Conservation (phyloP, 139 green algal species). For the Diplosphaera chodatii region DNA sequence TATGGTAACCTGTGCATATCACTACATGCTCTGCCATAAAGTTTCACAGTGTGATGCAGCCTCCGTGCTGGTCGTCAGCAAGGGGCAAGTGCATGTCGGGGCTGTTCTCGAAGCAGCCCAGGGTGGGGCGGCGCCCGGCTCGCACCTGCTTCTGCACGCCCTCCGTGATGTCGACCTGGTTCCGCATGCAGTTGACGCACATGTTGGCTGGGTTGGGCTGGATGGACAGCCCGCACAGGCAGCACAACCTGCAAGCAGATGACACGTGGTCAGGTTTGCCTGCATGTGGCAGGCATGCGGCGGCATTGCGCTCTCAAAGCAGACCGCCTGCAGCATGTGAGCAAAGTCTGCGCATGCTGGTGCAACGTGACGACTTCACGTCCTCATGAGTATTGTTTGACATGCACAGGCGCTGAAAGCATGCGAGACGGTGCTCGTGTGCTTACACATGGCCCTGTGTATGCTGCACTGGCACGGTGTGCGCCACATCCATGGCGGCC, state of each 20-base stretch:
- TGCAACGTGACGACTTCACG: background rate
- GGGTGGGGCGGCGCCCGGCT: no score
- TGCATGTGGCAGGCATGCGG: no score
- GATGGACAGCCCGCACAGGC: constrained; percentile 88
- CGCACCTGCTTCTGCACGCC: constrained; percentile 78
- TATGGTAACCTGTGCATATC: constrained; percentile 71
- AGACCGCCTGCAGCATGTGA: no score
- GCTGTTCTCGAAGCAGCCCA: background rate
- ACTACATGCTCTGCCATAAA: no score
- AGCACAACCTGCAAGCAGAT: constrained; percentile 89
- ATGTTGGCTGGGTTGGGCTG: constrained; percentile 93
- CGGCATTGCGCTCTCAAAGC: background rate
- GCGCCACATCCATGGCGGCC: constrained; percentile 13
- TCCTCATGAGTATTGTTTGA: no score
- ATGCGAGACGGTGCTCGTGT: background rate
- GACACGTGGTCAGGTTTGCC: no score
- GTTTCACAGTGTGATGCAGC: background rate
- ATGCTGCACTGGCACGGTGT: constrained; percentile 37
- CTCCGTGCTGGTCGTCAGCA: background rate
- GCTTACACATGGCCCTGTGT: constrained; percentile 76
- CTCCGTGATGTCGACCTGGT: constrained; percentile 96
- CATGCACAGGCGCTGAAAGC: no score
- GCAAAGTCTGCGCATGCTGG: no score
- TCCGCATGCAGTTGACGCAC: constrained; percentile 96
- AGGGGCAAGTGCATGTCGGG: no score